Percentiles rank a stretch among this genome's conserved stretches.
Evolutionary conservation across 2,329 filamentous ascomycete species (phyloP).

Genomic region (Aspergillus fumigatiaffinis): DNA sequence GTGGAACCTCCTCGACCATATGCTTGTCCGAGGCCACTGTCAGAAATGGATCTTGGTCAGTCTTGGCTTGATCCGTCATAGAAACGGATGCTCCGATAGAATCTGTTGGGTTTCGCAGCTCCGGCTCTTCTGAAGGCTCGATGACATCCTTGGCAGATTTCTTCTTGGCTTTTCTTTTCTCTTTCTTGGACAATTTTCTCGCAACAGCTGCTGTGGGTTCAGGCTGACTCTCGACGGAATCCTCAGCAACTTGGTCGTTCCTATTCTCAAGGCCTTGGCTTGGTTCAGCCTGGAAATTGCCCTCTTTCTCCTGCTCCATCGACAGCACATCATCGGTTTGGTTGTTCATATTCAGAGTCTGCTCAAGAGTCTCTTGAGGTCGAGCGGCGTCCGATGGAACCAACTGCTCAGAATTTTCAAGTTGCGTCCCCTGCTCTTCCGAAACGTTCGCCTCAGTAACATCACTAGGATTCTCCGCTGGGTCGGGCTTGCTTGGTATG

Average conservation of each 20-base stretch:
- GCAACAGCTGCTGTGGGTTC: slow-evolving; percentile 9
- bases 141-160: slow-evolving; percentile 13
- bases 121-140: slow-evolving; percentile 5
- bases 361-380: neutral
- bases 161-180: slow-evolving; percentile 33
- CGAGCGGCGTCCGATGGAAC: slow-evolving; percentile 7
- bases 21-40: neutral
- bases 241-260: slow-evolving; percentile 11
- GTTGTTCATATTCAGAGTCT: neutral
- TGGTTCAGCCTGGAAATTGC: slow-evolving; percentile 6
- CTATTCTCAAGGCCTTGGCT: slow-evolving; percentile 3
- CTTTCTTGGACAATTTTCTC: slow-evolving; percentile 34
- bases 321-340: neutral
- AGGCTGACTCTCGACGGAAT: slow-evolving; percentile 3
- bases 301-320: neutral
- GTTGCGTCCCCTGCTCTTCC: neutral
- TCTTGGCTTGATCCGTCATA: slow-evolving; percentile 2
- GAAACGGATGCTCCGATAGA: neutral
- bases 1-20: neutral
- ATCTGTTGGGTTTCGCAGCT: slow-evolving; percentile 1
- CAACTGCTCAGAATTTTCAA: neutral
- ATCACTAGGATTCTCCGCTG: neutral
- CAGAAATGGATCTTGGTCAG: neutral
- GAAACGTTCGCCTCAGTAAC: neutral
- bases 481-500: neutral